These are phyloP conservation scores for Sisymbrium irio DNA, from an alignment of 345 rosid genomes.

Conservation along the genomic window DNA sequence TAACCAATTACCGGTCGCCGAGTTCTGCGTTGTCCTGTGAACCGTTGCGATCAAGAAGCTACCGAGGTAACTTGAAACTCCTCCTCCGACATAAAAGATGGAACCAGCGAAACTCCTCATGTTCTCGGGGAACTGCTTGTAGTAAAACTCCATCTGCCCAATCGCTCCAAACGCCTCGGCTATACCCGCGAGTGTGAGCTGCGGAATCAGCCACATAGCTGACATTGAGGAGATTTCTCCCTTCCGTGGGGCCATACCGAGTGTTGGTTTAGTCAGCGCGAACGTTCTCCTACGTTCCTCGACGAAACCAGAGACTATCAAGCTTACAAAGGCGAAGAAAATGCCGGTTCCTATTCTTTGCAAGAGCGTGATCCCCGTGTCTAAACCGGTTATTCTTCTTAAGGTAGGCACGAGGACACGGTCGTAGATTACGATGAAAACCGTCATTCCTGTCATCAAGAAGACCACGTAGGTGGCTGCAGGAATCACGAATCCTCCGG, in stretches of 20 bases:
- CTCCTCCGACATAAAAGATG: constrained; percentile 30
- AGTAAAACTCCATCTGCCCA: constrained; percentile 49
- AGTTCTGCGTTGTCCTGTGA: constrained; percentile 29
- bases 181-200: constrained; percentile 47
- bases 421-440: constrained; percentile 58
- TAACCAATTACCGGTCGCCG: constrained; percentile 34
- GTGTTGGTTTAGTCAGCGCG: constrained; percentile 47
- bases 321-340: constrained; percentile 36
- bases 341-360: constrained; percentile 51
- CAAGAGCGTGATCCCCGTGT: constrained; percentile 44
- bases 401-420: constrained; percentile 46
- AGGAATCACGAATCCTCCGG: constrained; percentile 47
- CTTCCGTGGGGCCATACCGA: constrained; percentile 40
- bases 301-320: constrained; percentile 44
- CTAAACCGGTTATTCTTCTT: constrained; percentile 39
- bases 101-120: constrained; percentile 52
- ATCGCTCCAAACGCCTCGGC: constrained; percentile 46
- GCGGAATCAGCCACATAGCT: constrained; percentile 54
- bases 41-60: constrained; percentile 37
- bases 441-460: constrained; percentile 48
- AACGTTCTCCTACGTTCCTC: constrained; percentile 44
- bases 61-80: constrained; percentile 39
- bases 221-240: constrained; percentile 59
- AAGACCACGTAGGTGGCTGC: constrained; percentile 59
- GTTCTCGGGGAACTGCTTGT: constrained; percentile 58